phyloP scores from a whole-genome alignment of 148 eudicot genomes.

The Heliamphora exappendiculata region DNA sequence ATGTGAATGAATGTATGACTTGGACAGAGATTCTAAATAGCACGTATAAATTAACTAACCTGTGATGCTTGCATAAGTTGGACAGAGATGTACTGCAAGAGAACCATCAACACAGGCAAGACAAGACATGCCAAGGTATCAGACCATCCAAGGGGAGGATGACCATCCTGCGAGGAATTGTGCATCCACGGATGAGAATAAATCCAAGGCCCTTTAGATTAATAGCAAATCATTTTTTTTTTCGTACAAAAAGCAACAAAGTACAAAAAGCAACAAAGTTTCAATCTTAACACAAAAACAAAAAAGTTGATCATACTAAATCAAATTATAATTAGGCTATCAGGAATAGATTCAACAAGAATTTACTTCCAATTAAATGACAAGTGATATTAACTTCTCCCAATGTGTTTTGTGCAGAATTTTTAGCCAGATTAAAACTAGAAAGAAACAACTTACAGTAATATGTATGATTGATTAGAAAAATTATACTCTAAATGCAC shows the following conservation, averaged over 20 bases:
- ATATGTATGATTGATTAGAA: neutral
- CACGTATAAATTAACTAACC: constrained; percentile 23
- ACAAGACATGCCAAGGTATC: constrained; percentile 88
- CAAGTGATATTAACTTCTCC: neutral
- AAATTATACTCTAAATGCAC: neutral
- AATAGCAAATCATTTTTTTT: neutral
- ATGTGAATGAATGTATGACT: neutral
- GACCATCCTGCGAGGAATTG: constrained; percentile 61
- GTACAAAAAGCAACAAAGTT: neutral
- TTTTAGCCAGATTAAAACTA: neutral
- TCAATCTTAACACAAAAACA: neutral
- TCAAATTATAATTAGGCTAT: neutral
- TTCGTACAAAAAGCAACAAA: neutral
- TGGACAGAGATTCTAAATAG: neutral
- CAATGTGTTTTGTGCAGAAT: neutral
- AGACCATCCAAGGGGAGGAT: constrained; percentile 93
- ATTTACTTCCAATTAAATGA: neutral
- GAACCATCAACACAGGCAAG: constrained; percentile 58
- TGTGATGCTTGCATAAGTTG: constrained; percentile 89
- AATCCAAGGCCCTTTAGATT: neutral
- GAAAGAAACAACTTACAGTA: neutral
- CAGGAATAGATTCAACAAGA: neutral
- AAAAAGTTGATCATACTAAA: neutral
- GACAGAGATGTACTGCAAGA: constrained; percentile 67
- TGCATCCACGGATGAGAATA: neutral